Base-by-base conservation (phyloP, 2,329 filamentous ascomycete genomes). In the Fusarium citri region DNA sequence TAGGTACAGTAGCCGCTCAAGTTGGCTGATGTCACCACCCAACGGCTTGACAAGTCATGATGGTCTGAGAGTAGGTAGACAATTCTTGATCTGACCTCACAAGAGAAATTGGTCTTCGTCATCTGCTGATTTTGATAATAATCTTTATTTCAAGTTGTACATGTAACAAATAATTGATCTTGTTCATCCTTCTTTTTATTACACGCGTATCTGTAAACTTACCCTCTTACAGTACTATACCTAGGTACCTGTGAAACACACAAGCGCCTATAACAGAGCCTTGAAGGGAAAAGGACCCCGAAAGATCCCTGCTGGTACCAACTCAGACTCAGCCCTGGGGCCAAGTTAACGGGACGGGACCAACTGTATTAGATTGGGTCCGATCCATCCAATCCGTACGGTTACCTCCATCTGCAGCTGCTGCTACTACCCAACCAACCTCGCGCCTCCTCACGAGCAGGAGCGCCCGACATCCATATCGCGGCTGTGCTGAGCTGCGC, bases 241-340 rank as follows among this genome's bases (percentile, higher is more conserved):
- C 28, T 30, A n/a, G n/a, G 28, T 42, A 18, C 15, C 34, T 46
- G 37, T 71, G 68, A 71, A 68, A 56, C 59, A 65, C 55, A 41
- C 25, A 65, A 26, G 64, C 64, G 64, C 53, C 47, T 65, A 65
- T 40, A 60, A 48, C 46, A 47, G 50, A 26, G 22, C 31, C 26
- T 25, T n/a, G 34, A 28, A 45, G 41, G 51, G 22, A 53, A 55
- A 63, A 46, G 48, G 63, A 55, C 48, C 31, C 67, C 50, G 59
- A 68, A 68, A 57, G n/a, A 72, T 49, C 69, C 69, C 58, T 72
- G 69, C 43, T 59, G 54, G 42, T 34, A 55, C 62, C 54, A 72
- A 59, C 61, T 43, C 59, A 54, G 43, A 55, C 71, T 72, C 68
- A 71, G 71, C 71, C 43, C 61, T 56, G 49, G 62, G 54, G 60